phyloP scores from a whole-genome alignment of 768 basidiomycete genomes.

The Lyophyllum atratum region DNA sequence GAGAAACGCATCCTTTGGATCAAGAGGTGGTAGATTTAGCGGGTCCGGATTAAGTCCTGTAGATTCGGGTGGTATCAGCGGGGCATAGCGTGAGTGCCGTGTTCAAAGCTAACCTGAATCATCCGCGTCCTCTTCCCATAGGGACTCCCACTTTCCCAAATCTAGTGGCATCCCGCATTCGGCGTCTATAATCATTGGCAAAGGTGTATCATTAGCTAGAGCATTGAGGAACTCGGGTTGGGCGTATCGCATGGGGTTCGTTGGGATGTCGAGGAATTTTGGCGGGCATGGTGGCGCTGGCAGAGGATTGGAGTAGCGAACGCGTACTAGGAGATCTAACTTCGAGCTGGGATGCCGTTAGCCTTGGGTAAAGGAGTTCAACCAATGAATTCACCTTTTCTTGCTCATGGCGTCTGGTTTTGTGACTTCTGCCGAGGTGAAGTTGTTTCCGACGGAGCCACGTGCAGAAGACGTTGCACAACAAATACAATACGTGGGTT shows the following conservation, averaged over 20 bases:
- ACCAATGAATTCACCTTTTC: conserved; percentile 19
- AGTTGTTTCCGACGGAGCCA: background rate
- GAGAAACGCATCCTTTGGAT: conserved; percentile 77
- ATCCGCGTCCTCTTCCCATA: conserved; percentile 82
- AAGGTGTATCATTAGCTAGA: conserved; percentile 75
- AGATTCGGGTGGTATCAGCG: background rate
- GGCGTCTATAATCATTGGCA: conserved; percentile 96
- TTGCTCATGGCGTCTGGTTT: conserved; percentile 21
- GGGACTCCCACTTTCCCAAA: conserved; percentile 75
- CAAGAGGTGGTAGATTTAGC: conserved; percentile 56
- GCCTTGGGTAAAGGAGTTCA: conserved; percentile 2
- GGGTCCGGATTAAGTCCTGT: conserved; percentile 66
- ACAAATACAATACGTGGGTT: background rate
- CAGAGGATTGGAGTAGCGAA: conserved; percentile 92
- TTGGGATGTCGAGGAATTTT: conserved; percentile 90
- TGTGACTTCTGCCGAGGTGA: background rate
- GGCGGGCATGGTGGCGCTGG: conserved; percentile 97
- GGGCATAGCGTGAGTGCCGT: background rate
- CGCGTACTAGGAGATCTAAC: conserved; percentile 89
- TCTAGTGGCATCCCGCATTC: conserved; percentile 98
- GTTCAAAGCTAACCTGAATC: conserved; percentile 52
- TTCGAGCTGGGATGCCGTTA: conserved; percentile 45
- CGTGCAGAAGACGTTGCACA: background rate
- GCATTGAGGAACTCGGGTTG: conserved; percentile 82
- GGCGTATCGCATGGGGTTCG: conserved; percentile 85